Conservation (phyloP, 257 asterid genomes). For the Salvia hispanica region DNA sequence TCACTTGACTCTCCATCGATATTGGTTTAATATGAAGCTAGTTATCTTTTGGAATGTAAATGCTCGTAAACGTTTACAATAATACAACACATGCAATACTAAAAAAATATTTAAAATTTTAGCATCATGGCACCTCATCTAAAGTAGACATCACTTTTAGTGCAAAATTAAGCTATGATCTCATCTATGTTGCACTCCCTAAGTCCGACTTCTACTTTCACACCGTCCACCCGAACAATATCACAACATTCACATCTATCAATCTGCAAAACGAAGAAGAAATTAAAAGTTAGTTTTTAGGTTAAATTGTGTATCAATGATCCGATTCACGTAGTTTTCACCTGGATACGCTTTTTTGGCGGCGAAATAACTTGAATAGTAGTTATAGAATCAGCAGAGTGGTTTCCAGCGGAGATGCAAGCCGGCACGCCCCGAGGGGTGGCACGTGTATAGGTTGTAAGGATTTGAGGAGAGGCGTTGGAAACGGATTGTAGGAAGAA, state of each 20-base stretch:
- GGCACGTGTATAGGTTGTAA: constrained; percentile 39
- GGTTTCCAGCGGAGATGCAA: constrained; percentile 35
- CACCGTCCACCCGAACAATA: constrained; percentile 25
- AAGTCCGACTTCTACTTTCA: constrained; percentile 39
- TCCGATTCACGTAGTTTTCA: too few species aligned
- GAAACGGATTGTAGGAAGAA: constrained; percentile 44
- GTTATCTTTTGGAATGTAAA: too few species aligned
- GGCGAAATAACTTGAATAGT: constrained; percentile 37
- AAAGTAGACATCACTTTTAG: not conserved
- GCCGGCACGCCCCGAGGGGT: constrained; percentile 35
- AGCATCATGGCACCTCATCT: too few species aligned
- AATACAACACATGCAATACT: too few species aligned
- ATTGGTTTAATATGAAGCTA: too few species aligned
- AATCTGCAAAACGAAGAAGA: constrained; percentile 31
- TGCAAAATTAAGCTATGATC: constrained; percentile 46
- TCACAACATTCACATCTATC: constrained; percentile 67
- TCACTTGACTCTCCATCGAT: too few species aligned
- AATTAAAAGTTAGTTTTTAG: not conserved
- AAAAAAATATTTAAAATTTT: too few species aligned
- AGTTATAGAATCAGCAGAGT: constrained; percentile 45
- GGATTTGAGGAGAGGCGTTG: constrained; percentile 7
- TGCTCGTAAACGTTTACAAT: too few species aligned
- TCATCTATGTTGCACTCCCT: constrained; percentile 55
- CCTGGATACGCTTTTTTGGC: constrained; percentile 39
- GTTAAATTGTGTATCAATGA: too few species aligned